These are phyloP conservation scores for Candida xiaguanensis DNA, from an alignment of 805 yeast genomes.

Conservation along the genomic window DNA sequence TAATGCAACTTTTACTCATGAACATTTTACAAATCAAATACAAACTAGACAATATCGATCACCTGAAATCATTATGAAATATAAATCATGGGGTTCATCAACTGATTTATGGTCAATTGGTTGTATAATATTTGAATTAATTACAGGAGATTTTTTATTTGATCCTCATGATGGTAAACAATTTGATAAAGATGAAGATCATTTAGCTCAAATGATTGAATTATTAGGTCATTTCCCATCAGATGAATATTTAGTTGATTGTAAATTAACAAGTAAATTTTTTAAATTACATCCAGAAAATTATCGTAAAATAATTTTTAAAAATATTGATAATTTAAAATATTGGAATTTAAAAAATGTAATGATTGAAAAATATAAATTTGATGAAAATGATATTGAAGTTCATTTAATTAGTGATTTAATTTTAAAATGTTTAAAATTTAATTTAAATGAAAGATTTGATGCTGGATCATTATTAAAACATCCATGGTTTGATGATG, in stretches of 20 bases:
- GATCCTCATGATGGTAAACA: constrained; percentile 53
- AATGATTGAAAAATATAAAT: constrained; percentile 46
- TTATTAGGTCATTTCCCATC: constrained; percentile 41
- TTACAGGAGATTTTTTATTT: constrained; percentile 60
- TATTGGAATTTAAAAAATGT: constrained; percentile 51
- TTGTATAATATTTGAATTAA: constrained; percentile 55
- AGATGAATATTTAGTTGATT: constrained; percentile 36
- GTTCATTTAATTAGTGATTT: constrained; percentile 43
- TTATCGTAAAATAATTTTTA: constrained; percentile 27
- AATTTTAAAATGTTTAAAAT: constrained; percentile 46
- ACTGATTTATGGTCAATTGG: constrained; percentile 61
- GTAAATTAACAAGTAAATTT: constrained; percentile 36
- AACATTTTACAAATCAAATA: constrained; percentile 82
- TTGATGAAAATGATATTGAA: constrained; percentile 28
- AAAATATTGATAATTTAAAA: constrained; percentile 45
- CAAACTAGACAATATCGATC: constrained; percentile 92
- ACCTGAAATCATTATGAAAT: constrained; percentile 58
- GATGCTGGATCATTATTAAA: constrained; percentile 53
- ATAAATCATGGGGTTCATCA: constrained; percentile 56
- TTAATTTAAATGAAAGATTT: constrained; percentile 46
- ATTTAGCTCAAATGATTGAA: constrained; percentile 60
- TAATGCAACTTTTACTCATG: constrained; percentile 78
- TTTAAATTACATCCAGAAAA: constrained; percentile 30
- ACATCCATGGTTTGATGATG: constrained; percentile 47
- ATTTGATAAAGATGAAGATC: constrained; percentile 56